Base-by-base conservation (phyloP, 2,329 filamentous ascomycete species). In the Alternaria ethzedia region DNA sequence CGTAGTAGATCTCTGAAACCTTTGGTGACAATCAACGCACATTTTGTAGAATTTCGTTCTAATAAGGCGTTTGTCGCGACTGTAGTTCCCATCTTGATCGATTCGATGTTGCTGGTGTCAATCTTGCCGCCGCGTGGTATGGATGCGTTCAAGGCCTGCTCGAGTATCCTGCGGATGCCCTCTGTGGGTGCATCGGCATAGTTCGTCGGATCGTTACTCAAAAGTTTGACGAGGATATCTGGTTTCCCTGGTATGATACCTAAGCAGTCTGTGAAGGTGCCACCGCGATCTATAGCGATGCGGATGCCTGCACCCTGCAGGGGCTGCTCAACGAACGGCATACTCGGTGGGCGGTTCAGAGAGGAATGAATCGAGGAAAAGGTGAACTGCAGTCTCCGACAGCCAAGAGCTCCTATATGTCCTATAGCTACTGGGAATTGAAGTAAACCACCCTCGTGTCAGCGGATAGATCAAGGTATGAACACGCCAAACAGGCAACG, bases 161-260 rank as follows among this genome's bases (percentile, higher is more conserved):
- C 71, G 20, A 78, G 63, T 9, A 79, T 71, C 9, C 75, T 63
- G 25, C 76, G 64, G n/a, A 78, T 76, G 23, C 71, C 75, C 69
- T 79, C 76, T 13, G 69, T 73, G 4, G 76, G 76, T 6, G 76
- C 76, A 67, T 79, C 75, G 13, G 61, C 49, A 52, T 77, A 79
- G 47, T 77, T 74, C 3, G 56, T 46, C 2, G 76, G 76, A 57
- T 77, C 75, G 57, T 70, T 65, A 11, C 68, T 73, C 15, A 79
- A 59, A 3, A 78, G 67, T 54, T 78, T 78, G 51, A 78, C 61
- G 15, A 78, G 56, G 20, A 77, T 71, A 46, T 77, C 72, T 25
- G 67, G 60, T 32, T 70, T 52, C n/a, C 65, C 67, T 25, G 64
- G 55, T 43, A 72, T 30, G 6, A 69, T 69, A 17, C 65, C 67